These are phyloP conservation scores for Zancudomyces culisetae DNA, from an alignment of 371 early-diverging fungal species.

Conservation along the genomic window DNA sequence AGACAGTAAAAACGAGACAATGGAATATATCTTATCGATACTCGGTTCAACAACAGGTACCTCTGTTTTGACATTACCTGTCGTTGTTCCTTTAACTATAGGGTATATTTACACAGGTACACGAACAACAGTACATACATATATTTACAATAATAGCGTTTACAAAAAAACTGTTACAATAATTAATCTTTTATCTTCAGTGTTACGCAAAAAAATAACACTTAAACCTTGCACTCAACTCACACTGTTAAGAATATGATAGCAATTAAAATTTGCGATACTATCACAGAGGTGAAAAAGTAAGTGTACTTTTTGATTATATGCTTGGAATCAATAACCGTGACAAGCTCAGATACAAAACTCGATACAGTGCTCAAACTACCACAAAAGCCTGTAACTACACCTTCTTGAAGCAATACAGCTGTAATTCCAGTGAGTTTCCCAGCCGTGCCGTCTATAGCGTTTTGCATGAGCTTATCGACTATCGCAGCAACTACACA, in stretches of 20 bases:
- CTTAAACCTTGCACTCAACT: not conserved
- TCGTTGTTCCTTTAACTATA: too few species aligned
- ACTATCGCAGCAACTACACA: not conserved
- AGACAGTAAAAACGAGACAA: not conserved
- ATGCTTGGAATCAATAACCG: slow-evolving; percentile 8
- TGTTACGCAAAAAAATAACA: not conserved
- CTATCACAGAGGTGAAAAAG: not conserved
- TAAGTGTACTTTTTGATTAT: not conserved
- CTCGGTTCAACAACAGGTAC: too few species aligned
- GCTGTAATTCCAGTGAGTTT: too few species aligned
- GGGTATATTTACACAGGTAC: too few species aligned
- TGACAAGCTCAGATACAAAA: slow-evolving; percentile 13
- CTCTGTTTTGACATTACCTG: too few species aligned
- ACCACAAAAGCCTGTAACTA: slow-evolving; percentile 1
- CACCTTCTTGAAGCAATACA: too few species aligned
- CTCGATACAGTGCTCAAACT: slow-evolving; percentile 1
- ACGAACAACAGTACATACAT: too few species aligned
- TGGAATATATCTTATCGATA: too few species aligned
- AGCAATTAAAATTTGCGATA: not conserved
- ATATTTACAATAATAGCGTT: too few species aligned
- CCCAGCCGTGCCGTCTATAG: too few species aligned
- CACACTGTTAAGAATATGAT: not conserved
- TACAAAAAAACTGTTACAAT: not conserved
- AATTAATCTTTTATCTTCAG: not conserved
- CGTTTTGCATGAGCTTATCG: too few species aligned